Evolutionary conservation across 1,284 basidiomycete species (phyloP), one percentile per base, ranked within the genome.

Genomic region (Vanrija pseudolonga): DNA sequence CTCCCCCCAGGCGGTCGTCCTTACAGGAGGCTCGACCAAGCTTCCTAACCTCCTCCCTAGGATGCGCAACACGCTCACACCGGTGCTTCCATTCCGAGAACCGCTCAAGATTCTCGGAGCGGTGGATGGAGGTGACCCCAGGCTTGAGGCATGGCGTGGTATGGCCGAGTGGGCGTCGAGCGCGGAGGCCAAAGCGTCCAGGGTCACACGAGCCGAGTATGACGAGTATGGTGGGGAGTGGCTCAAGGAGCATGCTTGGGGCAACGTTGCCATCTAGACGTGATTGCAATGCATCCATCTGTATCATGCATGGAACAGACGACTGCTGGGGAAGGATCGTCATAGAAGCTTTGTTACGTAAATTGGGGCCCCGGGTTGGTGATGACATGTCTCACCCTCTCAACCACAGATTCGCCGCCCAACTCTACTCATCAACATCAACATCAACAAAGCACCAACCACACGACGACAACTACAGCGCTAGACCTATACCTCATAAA

Each of bases 151-250:
- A 4, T 98, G 94, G 94, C 81, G 82, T 45, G 95, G 95, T 6
- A 96, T 97, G 90, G 88, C 89, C 4, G 80, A 81, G 55, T 96
- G 93, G 79, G 84, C 86, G 22, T 71, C 74, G 48, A 86, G 84
- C 7, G 78, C 80, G 0, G 85, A 83, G 56, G 88, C 86, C 57
- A 68, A 67, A 42, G 69, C 72, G 19, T 81, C 84, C 0, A 81
- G 89, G 37, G 72, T 83, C 43, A 89, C 87, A 3, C 83, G 81
- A 64, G 83, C 81, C 4, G 90, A 96, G 67, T 99, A 97, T 63
- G 85, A 93, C 4, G 96, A 99, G 74, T 84, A 85, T 77, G 96
- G 96, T 0, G 84, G 85, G 2, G 94, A 98, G 53, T 82, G 77
- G 71, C 69, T 82, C 63, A 79, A 79, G 64, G 81, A 80, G 57